Evolutionary conservation across 805 yeast species (phyloP), one percentile per base, ranked within the genome.

Genomic region (Monosporozyma yasuniensis): DNA sequence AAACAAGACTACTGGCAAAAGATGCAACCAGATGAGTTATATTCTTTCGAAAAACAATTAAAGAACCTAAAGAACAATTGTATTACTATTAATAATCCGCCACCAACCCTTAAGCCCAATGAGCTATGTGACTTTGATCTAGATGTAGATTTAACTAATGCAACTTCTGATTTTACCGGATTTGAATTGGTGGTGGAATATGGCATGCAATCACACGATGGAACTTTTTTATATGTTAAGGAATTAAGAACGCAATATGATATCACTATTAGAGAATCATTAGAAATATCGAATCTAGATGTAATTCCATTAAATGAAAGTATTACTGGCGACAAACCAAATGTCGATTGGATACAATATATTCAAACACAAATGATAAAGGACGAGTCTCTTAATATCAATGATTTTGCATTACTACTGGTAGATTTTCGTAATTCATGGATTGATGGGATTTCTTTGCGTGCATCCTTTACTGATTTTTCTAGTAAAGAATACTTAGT

Each of bases 351-450:
- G 67, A 54, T 58, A 9, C 49, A 61, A 2, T 63, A 58, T 47
- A 56, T 61, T 37, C 41, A 48, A 25, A 47, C 52, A 7, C 38
- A 53, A 38, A 34, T 51, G 23, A 45, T 34, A 14, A 52, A 53
- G 19, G 50, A 52, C 11, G 16, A 32, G 16, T 45, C 51, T 12
- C 50, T 69, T 19, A 67, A 66, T 7, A 63, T 74, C 47, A 68
- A 77, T 2, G 80, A 79, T 46, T 87, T 75, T 63, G 81, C 84
- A 54, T 66, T 84, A 44, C 68, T 85, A 48, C 73, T 87, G 0
- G 59, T 91, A 12, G 98, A 93, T 62, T 66, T 93, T 50, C 76
- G 88, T 55, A 91, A 93, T 63, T 74, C 85, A 2, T 90, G 96
- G 93, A 73, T 77, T 6, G 83, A 81, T 46, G 75, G 76, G 27